phyloP scores from a whole-genome alignment of 768 basidiomycete genomes.

The Suillus placidus region DNA sequence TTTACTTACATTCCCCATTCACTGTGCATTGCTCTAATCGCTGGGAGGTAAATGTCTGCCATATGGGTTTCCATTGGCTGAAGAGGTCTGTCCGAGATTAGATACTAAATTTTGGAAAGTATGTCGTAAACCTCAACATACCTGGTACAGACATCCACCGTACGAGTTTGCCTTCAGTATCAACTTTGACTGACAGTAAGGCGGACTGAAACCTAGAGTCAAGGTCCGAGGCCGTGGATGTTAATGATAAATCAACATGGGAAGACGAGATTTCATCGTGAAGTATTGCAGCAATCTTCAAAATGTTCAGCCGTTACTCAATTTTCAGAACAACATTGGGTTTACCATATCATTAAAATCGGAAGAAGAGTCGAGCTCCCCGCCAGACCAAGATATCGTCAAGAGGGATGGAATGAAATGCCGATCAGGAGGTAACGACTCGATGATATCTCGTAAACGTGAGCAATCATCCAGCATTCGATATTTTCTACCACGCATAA shows the following conservation, averaged over 20 bases:
- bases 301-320: constrained; percentile 11
- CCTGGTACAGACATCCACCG: constrained; percentile 49
- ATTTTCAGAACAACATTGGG: constrained; percentile 8
- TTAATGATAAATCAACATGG: constrained; percentile 50
- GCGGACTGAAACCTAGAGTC: constrained; percentile 55
- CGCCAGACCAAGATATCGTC: constrained; percentile 61
- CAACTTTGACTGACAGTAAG: constrained; percentile 48
- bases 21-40: constrained; percentile 29
- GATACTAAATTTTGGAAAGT: constrained; percentile 4
- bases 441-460: constrained; percentile 66
- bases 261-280: constrained; percentile 44
- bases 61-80: constrained; percentile 24
- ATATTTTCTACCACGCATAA: constrained; percentile 54
- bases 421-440: constrained; percentile 52
- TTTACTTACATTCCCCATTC: constrained; percentile 50
- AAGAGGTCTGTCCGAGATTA: constrained; percentile 27
- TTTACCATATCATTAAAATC: constrained; percentile 68
- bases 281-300: constrained; percentile 53
- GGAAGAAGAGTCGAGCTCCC: constrained; percentile 38
- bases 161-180: constrained; percentile 60
- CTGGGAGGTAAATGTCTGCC: constrained; percentile 23
- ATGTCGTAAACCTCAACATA: constrained; percentile 33
- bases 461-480: constrained; percentile 72
- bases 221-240: constrained; percentile 54
- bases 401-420: constrained; percentile 67